Evolutionary conservation across 2,329 filamentous ascomycete genomes (phyloP), one percentile per base, ranked within the genome.

Genomic region (Ophiostoma ulmi): DNA sequence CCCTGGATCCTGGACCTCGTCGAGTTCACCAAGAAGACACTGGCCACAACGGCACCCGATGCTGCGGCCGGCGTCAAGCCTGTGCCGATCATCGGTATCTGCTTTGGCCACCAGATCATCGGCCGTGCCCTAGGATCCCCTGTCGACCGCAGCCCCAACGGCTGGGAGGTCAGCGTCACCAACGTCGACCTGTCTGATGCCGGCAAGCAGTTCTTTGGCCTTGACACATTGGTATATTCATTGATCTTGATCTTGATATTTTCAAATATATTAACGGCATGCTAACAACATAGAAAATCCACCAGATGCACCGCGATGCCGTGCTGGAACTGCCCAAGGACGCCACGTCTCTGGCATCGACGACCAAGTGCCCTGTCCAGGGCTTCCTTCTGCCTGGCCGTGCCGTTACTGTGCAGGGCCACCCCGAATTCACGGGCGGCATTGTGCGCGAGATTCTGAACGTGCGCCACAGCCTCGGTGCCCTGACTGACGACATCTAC

Each of bases 91-190:
- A 83, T 97, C 20, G 93, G 92, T 13, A 85, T 95, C 20, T 97
- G 93, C 80, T 97, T 94, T 78, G 93, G 93, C 5, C 93, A 96
- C 78, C 92, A 97, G 81, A 93, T 97, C 75, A 81, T 95, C 63
- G 92, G 86, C 0, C 84, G 92, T 69, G 91, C 92, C 0, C 77
- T 94, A 74, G 91, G 88, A 3, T 85, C 81, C 26, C 85, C 86
- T 75, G 90, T 96, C 2, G 88, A 84, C 48, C 81, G 88, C 70
- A 91, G 87, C 77, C 84, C 88, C 35, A 79, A 81, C 26, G 92
- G 92, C 1, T 97, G 93, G 93, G 93, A 97, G 80, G 81, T 91
- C n/a, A 88, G 90, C 68, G 92, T 95, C 2, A 86, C 86, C 35
- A 85, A 88, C 38, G 83, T 94, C 58, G 79, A 88, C 72, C 81